Percentiles rank a stretch among this genome's conserved stretches.
Evolutionary conservation across 345 rosid genomes (phyloP).

Genomic region (Lepidium didymum): DNA sequence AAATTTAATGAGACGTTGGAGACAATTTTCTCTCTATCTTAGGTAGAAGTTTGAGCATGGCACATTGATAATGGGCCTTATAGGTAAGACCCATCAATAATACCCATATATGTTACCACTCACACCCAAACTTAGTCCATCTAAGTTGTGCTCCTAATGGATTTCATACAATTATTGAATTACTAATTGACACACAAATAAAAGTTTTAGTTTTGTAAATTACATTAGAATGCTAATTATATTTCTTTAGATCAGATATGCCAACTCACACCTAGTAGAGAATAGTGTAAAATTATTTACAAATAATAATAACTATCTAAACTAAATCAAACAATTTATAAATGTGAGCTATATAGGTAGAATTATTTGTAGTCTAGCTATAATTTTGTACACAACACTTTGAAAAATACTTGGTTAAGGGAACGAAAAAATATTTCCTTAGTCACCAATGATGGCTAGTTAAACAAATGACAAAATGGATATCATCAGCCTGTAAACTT

Average conservation of each 20-base stretch:
- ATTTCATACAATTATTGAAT: background rate
- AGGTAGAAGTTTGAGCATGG: too few relatives aligned
- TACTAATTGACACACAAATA: background rate
- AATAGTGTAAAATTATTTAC: background rate
- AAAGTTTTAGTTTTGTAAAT: background rate
- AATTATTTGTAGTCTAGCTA: too few relatives aligned
- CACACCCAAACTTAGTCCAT: background rate
- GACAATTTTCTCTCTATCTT: too few relatives aligned
- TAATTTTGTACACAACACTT: too few relatives aligned
- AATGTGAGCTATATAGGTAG: constrained; percentile 6
- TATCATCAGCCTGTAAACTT: too few relatives aligned
- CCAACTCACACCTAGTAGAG: background rate
- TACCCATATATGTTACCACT: background rate
- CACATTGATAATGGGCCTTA: background rate
- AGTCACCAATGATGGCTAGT: too few relatives aligned
- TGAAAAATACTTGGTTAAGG: too few relatives aligned
- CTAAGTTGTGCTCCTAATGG: background rate
- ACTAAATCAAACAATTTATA: background rate
- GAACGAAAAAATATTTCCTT: too few relatives aligned
- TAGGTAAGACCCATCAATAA: background rate
- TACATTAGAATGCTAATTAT: background rate
- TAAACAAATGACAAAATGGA: too few relatives aligned
- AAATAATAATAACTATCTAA: background rate
- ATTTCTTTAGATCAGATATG: background rate
- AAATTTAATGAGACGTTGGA: too few relatives aligned